These are phyloP conservation scores for Debaryomyces subglobosus DNA, from an alignment of 1,139 yeast species.

Conservation along the genomic window DNA sequence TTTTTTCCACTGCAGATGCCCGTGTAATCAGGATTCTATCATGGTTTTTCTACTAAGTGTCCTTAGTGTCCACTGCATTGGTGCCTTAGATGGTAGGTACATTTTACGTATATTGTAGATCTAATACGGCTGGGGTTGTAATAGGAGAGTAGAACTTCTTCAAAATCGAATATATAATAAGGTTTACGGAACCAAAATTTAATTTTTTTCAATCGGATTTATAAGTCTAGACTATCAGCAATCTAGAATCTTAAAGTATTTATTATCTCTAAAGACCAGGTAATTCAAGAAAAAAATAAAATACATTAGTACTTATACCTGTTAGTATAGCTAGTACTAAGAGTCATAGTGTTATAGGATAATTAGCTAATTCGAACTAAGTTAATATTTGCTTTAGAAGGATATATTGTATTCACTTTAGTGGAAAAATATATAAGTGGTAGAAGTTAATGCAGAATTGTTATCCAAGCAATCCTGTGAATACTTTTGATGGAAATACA, in stretches of 20 bases:
- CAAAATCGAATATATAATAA: neutral
- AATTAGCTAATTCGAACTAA: neutral
- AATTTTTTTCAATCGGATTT: neutral
- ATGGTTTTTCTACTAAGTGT: neutral
- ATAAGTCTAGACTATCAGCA: constrained; percentile 4
- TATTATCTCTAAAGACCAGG: neutral
- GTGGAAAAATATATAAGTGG: neutral
- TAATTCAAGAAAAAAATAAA: neutral
- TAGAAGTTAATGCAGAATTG: constrained; percentile 1
- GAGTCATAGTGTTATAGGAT: neutral
- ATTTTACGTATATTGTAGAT: neutral
- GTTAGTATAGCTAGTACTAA: neutral
- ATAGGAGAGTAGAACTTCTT: neutral
- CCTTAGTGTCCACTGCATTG: neutral
- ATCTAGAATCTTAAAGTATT: neutral
- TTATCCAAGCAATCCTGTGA: neutral
- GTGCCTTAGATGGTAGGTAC: neutral
- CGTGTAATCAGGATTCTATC: neutral
- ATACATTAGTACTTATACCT: neutral
- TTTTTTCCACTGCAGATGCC: neutral
- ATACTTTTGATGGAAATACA: neutral
- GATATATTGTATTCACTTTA: neutral
- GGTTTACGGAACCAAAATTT: neutral
- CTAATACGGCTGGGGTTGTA: neutral
- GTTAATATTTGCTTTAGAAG: neutral